Percentiles rank a stretch among this genome's conserved stretches.
phyloP scores from a whole-genome alignment of 805 yeast species.

The Yueomyces sinensis region DNA sequence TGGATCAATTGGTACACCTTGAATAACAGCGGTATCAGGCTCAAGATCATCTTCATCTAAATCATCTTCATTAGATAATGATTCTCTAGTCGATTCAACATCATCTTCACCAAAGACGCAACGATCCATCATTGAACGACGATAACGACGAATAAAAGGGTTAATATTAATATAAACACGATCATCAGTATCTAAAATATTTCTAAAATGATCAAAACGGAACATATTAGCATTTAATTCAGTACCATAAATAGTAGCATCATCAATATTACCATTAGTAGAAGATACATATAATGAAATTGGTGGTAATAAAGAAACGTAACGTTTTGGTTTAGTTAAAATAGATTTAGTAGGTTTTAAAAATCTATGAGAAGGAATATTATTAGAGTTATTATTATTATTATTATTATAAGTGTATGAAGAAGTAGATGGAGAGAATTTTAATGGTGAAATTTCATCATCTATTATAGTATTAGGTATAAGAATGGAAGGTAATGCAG shows the following conservation, averaged over 20 bases:
- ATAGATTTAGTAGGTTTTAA: not conserved
- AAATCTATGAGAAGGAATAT: conserved; percentile 9
- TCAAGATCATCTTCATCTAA: not conserved
- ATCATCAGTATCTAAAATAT: not conserved
- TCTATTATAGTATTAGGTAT: too few species aligned
- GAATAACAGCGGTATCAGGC: not conserved
- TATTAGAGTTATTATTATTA: too few species aligned
- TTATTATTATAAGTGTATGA: too few species aligned
- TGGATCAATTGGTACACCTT: not conserved
- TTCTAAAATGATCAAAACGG: not conserved
- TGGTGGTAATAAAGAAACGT: conserved; percentile 10
- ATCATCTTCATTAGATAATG: conserved; percentile 6
- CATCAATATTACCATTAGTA: conserved; percentile 17
- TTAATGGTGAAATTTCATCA: too few species aligned
- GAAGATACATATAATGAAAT: conserved; percentile 5
- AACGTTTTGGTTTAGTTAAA: conserved; percentile 4
- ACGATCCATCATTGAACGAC: not conserved
- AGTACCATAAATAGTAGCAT: conserved; percentile 24
- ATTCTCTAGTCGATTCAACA: conserved; percentile 7
- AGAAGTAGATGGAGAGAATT: too few species aligned
- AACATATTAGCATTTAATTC: conserved; percentile 14
- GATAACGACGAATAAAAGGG: conserved; percentile 7
- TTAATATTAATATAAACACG: conserved; percentile 11
- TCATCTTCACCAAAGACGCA: conserved; percentile 7
- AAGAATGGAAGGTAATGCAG: too few species aligned